These are phyloP conservation scores for Botrytis deweyae DNA, from an alignment of 2,329 filamentous ascomycete genomes.

Conservation along the genomic window DNA sequence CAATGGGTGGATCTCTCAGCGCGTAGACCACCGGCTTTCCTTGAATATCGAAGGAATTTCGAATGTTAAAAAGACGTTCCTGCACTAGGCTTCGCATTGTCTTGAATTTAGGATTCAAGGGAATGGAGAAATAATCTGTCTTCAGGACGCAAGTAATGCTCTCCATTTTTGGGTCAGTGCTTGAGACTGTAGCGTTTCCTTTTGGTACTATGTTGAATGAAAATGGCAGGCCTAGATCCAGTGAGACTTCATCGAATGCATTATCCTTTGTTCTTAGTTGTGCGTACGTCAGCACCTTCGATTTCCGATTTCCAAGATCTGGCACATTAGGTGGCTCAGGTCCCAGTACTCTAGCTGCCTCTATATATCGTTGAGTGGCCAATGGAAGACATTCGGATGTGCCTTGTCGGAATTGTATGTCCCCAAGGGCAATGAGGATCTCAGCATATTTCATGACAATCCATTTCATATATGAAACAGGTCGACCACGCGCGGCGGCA, in stretches of 20 bases:
- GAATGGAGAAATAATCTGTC: background rate
- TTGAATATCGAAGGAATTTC: conserved; percentile 5
- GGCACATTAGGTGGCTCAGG: conserved; percentile 10
- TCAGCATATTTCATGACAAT: conserved; percentile 40
- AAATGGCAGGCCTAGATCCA: background rate
- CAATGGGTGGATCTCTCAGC: background rate
- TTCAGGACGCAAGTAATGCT: background rate
- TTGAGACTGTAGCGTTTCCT: background rate
- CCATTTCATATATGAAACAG: conserved; percentile 39
- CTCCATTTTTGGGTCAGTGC: background rate
- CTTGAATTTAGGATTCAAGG: conserved; percentile 1
- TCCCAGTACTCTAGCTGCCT: conserved; percentile 36
- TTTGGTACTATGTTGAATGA: background rate
- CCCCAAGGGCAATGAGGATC: conserved; percentile 38
- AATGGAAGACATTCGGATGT: conserved; percentile 37
- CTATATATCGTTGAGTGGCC: conserved; percentile 37
- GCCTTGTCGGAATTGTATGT: conserved; percentile 36
- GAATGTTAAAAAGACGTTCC: background rate
- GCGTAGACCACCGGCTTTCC: background rate
- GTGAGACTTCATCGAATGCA: background rate
- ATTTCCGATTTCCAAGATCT: background rate
- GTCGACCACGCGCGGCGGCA: conserved; percentile 34
- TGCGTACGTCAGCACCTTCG: background rate
- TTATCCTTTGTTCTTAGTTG: background rate
- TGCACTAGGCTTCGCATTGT: background rate